phyloP scores from a whole-genome alignment of 495 filamentous ascomycete genomes.

The Cenococcum geophilum region DNA sequence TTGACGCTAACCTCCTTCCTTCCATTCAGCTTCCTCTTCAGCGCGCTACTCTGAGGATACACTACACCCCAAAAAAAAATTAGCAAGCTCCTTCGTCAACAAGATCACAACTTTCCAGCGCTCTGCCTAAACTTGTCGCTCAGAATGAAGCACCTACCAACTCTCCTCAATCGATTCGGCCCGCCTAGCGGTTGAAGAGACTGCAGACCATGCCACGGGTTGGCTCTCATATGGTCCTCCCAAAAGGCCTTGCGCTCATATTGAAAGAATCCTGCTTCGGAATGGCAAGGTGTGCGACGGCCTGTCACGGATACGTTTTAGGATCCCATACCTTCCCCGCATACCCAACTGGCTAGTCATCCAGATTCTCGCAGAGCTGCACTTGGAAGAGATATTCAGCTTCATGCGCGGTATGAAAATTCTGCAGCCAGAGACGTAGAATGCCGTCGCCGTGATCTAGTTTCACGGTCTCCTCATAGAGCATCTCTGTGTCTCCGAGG shows the following conservation, averaged over 20 bases:
- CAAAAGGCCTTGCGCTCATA: constrained; percentile 43
- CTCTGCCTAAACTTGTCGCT: too few relatives aligned
- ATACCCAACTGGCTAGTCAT: constrained; percentile 48
- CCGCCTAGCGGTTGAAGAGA: constrained; percentile 42
- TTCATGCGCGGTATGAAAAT: constrained; percentile 43
- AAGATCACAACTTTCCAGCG: too few relatives aligned
- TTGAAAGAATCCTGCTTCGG: constrained; percentile 44
- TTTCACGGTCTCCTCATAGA: constrained; percentile 40
- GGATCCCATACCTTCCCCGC: constrained; percentile 45
- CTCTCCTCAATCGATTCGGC: constrained; percentile 43
- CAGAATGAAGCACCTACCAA: constrained; percentile 28
- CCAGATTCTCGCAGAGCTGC: constrained; percentile 44
- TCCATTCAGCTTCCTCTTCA: constrained; percentile 21
- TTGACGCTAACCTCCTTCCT: constrained; percentile 15
- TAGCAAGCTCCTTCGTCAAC: not conserved
- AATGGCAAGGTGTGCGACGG: constrained; percentile 43
- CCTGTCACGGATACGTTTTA: constrained; percentile 47
- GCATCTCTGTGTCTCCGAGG: constrained; percentile 39
- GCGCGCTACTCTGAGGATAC: constrained; percentile 20
- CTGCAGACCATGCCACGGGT: constrained; percentile 45
- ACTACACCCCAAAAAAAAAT: not conserved
- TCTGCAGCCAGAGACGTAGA: constrained; percentile 40
- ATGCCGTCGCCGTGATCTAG: constrained; percentile 41
- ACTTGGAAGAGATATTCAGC: constrained; percentile 45
- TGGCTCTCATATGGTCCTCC: constrained; percentile 46